Evolutionary conservation across 2,329 filamentous ascomycete genomes (phyloP), one percentile per base, ranked within the genome.

Genomic region (Colletotrichum cuscutae): DNA sequence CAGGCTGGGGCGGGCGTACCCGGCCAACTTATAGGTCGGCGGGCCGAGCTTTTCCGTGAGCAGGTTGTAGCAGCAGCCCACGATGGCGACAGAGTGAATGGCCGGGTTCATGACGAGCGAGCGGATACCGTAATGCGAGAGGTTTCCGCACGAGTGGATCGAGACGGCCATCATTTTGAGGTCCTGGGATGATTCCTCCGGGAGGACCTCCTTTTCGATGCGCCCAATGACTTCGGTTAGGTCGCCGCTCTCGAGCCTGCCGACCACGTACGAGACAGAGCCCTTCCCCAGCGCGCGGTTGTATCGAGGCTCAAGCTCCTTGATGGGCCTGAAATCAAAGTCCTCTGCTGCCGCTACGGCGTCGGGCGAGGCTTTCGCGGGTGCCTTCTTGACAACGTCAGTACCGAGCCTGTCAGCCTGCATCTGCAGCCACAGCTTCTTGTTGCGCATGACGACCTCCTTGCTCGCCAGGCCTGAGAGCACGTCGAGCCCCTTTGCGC

Each of bases 11-110:
- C 95, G 92, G 46, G 96, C 88, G 61, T 91, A 90, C 19, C 42
- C 42, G 1, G 95, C 92, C 24, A 94, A 88, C 81, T 98, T 98
- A 86, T 94, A 96, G 0, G 94, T 95, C 22, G 95, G 93, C 1
- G 95, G 94, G 0, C 94, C 94, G 13, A 98, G 89, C 70, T 94
- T 91, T 83, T 98, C 97, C 0, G 96, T 98, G 77, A 98, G 86
- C 6, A 98, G 90, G 78, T 99, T 99, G 87, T 99, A 98, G 87
- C 97, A 99, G 86, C 97, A 99, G 59, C 97, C 97, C 73, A 99
- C 95, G 80, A 99, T 95, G 71, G 96, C 96, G 26, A 98, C 93
- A n/a, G 95, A 95, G 37, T 91, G 90, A 68, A 98, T 95, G 5
- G 91, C 89, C 0, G 93, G 92, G 79, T 98, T 98, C 70, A 97